Base-by-base conservation (phyloP, 2,329 filamentous ascomycete genomes). In the Colletotrichum phormii region DNA sequence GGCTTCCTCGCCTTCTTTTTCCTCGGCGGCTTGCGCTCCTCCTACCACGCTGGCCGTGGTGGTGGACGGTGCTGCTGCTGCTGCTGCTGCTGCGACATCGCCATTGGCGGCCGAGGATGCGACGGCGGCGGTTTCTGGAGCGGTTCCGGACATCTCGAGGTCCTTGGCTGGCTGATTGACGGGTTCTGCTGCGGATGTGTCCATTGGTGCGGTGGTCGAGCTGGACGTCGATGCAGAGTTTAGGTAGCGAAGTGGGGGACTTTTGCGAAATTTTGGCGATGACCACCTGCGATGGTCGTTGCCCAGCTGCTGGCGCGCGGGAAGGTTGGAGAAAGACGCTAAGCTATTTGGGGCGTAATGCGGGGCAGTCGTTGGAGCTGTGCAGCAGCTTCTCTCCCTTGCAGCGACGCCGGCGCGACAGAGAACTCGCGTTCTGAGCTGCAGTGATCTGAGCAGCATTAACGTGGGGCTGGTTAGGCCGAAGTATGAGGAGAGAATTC, bases 211-310 rank as follows among this genome's bases (percentile, higher is more conserved):
- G 51, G 37, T 63, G 33, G 67, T 24, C 57, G 24, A 42, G 62
- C 8, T 54, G 18, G 15, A 57, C 37, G 54, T 18, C 31, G n/a
- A 13, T 63, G 67, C 62, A 62, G 37, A 59, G 26, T 71, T 72
- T 73, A 51, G 61, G 12, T 7, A 42, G 55, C 42, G 67, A 72
- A 72, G 67, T 71, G 68, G 71, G 67, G 67, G 68, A 72, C 49
- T 64, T 72, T 49, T 73, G 29, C 42, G 71, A 71, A 73, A 71
- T 73, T 73, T 71, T 7, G 71, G 35, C 61, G 67, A 73, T 60
- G 53, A 9, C 42, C 42, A 49, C 60, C 51, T 62, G 60, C 35
- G 66, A 73, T 71, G 49, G 61, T 46, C 49, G 49, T 31, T 61
- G 42, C 42, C 42, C 42, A 49, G 18, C 46, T 42, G 66, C 35